These are phyloP conservation scores for Puccinia hordei DNA, from an alignment of 1,284 basidiomycete species.

Conservation along the genomic window DNA sequence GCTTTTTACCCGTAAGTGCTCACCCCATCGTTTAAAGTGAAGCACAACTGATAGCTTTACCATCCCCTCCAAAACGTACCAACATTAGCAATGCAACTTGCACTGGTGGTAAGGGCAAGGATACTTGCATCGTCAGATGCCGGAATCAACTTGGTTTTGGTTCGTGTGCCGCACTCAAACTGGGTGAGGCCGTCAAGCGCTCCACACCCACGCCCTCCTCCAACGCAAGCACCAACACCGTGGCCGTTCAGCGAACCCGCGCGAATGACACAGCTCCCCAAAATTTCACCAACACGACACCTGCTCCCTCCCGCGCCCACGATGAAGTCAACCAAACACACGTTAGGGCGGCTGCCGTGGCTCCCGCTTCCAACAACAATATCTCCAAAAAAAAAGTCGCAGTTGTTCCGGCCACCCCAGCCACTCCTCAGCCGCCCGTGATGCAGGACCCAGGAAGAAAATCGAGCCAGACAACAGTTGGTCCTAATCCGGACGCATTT, in stretches of 20 bases:
- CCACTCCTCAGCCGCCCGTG: not conserved
- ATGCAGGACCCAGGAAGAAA: not conserved
- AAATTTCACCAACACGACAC: not conserved
- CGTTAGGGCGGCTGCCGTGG: not conserved
- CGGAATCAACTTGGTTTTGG: constrained; percentile 48
- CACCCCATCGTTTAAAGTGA: not conserved
- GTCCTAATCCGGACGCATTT: not conserved
- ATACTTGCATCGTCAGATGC: constrained; percentile 49
- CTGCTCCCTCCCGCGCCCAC: not conserved
- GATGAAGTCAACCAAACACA: not conserved
- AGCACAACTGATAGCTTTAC: not conserved
- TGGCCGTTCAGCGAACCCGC: not conserved
- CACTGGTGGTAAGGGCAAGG: constrained; percentile 28
- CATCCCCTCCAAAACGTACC: not conserved
- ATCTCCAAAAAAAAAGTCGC: no score
- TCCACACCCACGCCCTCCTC: not conserved
- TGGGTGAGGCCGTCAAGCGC: constrained; percentile 18
- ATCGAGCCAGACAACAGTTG: not conserved
- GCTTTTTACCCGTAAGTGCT: constrained; percentile 39
- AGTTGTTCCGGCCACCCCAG: no score
- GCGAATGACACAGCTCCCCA: not conserved
- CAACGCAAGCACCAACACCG: not conserved
- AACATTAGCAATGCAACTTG: constrained; percentile 33
- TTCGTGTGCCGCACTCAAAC: constrained; percentile 48
- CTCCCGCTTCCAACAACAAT: not conserved